Evolutionary conservation across 2,329 filamentous ascomycete genomes (phyloP).

Genomic region (Phyllachora maydis): DNA sequence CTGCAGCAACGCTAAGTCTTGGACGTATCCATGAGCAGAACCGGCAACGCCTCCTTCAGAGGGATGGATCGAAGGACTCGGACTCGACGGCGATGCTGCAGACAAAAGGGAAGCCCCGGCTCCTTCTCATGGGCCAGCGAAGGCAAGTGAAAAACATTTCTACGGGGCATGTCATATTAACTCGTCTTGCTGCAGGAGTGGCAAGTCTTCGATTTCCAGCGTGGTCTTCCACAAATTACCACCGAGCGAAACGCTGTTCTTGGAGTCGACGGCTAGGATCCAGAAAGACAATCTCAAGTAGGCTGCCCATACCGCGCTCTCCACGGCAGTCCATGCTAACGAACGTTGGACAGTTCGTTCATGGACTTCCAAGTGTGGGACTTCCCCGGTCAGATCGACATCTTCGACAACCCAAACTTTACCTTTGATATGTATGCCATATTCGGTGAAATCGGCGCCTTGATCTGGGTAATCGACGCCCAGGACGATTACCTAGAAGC

Average conservation of each 20-base stretch:
- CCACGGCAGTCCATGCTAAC: constrained; percentile 5
- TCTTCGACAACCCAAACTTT: constrained; percentile 70
- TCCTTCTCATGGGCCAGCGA: constrained; percentile 88
- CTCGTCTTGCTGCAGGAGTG: constrained; percentile 41
- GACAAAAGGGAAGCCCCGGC: constrained; percentile 53
- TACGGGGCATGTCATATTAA: constrained; percentile 1
- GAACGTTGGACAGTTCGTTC: constrained; percentile 47
- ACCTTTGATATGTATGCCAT: constrained; percentile 84
- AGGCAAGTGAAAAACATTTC: constrained; percentile 34
- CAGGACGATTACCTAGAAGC: constrained; percentile 96
- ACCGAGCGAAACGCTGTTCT: constrained; percentile 83
- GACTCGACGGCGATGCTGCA: constrained; percentile 22
- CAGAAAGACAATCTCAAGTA: constrained; percentile 93
- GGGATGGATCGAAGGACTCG: constrained; percentile 22
- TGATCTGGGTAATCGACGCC: constrained; percentile 97
- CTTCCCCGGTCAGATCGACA: constrained; percentile 82
- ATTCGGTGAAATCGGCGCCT: constrained; percentile 79
- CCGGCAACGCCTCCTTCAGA: constrained; percentile 25
- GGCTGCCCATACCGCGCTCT: constrained; percentile 13
- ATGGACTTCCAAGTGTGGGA: constrained; percentile 99
- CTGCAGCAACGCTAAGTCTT: constrained; percentile 41
- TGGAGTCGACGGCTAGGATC: constrained; percentile 86
- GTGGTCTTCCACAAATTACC: constrained; percentile 99
- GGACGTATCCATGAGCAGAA: constrained; percentile 43
- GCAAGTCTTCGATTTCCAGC: constrained; percentile 94